phyloP scores from a whole-genome alignment of 1,284 basidiomycete genomes.

The Moniliophthora roreri region DNA sequence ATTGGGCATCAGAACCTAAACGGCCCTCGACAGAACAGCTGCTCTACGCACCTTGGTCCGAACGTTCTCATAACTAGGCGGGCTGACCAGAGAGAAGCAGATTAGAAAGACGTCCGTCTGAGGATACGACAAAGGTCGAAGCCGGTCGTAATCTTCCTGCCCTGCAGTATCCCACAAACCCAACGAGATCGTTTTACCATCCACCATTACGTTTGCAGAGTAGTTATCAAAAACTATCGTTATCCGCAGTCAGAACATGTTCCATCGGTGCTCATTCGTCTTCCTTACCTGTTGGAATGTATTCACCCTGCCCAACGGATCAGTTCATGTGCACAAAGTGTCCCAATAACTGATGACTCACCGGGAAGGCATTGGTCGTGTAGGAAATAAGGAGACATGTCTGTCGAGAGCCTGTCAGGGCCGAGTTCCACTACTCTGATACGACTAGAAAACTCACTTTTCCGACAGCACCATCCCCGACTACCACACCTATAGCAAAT shows the following conservation, averaged over 20 bases:
- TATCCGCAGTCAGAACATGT: not conserved
- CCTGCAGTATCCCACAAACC: constrained; percentile 99
- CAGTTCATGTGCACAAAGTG: constrained; percentile 16
- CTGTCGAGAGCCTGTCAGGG: constrained; percentile 38
- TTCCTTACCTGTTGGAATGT: constrained; percentile 87
- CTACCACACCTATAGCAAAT: constrained; percentile 82
- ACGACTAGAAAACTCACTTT: constrained; percentile 59
- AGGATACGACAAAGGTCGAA: constrained; percentile 97
- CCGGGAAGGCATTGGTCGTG: constrained; percentile 94
- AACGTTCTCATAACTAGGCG: constrained; percentile 98
- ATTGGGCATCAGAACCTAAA: constrained; percentile 7
- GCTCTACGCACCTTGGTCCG: constrained; percentile 77
- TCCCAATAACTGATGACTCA: constrained; percentile 42
- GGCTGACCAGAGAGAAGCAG: constrained; percentile 97
- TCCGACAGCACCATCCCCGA: constrained; percentile 99
- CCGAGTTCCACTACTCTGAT: constrained; percentile 3
- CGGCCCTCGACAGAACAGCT: constrained; percentile 6
- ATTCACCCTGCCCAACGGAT: constrained; percentile 75
- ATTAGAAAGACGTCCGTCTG: constrained; percentile 99
- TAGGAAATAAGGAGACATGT: constrained; percentile 97
- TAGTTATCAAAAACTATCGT: constrained; percentile 90
- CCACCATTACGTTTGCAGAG: constrained; percentile 95
- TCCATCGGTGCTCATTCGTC: not conserved
- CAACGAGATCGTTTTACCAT: constrained; percentile 97
- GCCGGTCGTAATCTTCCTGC: constrained; percentile 97